Percentiles rank a stretch among this genome's conserved stretches.
phyloP scores from a whole-genome alignment of 805 yeast species.

The Wickerhamiella bombiphila region DNA sequence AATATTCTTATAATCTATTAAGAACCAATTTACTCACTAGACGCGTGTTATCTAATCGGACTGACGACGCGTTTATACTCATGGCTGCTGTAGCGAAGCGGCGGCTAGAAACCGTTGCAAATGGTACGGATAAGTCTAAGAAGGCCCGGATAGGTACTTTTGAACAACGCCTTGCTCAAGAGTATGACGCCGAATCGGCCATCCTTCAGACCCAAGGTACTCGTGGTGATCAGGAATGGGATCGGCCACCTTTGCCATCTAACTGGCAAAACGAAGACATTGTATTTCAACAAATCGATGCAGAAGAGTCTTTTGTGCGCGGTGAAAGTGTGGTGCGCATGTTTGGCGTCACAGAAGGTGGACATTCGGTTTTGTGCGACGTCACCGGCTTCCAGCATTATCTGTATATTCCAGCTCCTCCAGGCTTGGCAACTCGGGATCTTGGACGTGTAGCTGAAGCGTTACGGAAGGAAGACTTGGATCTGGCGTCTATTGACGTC shows the following conservation, averaged over 20 bases:
- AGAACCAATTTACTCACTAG: too few relatives aligned
- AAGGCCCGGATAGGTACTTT: not conserved
- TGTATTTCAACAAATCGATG: conserved; percentile 68
- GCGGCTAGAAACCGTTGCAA: conserved; percentile 2
- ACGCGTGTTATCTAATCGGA: too few relatives aligned
- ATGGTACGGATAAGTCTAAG: not conserved
- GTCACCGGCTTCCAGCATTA: conserved; percentile 83
- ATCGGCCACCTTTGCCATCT: conserved; percentile 40
- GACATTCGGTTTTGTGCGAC: conserved; percentile 78
- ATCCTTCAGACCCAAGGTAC: not conserved
- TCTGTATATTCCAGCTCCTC: conserved; percentile 82
- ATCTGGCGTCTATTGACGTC: conserved; percentile 39
- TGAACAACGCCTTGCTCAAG: not conserved
- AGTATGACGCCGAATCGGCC: too few relatives aligned
- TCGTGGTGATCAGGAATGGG: conserved; percentile 28
- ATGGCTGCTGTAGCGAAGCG: not conserved
- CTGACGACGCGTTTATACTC: too few relatives aligned
- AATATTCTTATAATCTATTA: too few relatives aligned
- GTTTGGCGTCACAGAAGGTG: conserved; percentile 82
- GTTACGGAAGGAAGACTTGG: not conserved
- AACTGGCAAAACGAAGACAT: conserved; percentile 30
- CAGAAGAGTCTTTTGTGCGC: conserved; percentile 60
- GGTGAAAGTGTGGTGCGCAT: conserved; percentile 49
- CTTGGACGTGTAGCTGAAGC: conserved; percentile 29
- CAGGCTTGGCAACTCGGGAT: conserved; percentile 48